A percentile compares a stretch with the other conserved stretches of the same genome.
phyloP scores from a whole-genome alignment of 257 asterid genomes.

The Solanum tacnaense region DNA sequence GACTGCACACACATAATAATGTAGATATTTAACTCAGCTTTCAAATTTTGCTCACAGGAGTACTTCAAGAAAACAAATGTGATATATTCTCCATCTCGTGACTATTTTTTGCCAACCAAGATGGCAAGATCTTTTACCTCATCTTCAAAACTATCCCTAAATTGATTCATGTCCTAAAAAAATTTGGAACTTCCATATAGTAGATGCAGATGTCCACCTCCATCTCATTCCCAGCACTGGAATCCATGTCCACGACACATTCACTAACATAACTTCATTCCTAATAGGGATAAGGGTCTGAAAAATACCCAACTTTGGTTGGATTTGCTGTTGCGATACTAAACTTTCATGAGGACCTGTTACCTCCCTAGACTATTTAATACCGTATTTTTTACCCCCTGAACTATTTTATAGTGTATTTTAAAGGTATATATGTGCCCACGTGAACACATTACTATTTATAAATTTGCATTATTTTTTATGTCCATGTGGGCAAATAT shows the following conservation, averaged over 20 bases:
- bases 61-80: background rate
- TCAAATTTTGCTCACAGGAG: background rate
- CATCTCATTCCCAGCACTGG: background rate
- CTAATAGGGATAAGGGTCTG: background rate
- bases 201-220: background rate
- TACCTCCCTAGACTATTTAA: too few relatives aligned
- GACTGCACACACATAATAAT: background rate
- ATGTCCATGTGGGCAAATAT: too few relatives aligned
- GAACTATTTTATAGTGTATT: too few relatives aligned
- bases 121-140: background rate
- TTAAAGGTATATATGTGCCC: too few relatives aligned
- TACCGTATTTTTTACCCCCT: too few relatives aligned
- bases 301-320: too few relatives aligned
- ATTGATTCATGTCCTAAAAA: background rate
- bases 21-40: background rate
- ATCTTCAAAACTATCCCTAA: background rate
- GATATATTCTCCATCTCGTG: background rate
- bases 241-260: background rate
- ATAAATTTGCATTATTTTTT: too few relatives aligned
- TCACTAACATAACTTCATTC: background rate
- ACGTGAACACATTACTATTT: too few relatives aligned
- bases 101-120: background rate
- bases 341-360: too few relatives aligned
- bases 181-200: background rate
- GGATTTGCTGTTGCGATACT: too few relatives aligned